Evolutionary conservation across 345 rosid species (phyloP), one percentile per base, ranked within the genome.

Genomic region (Draba incana): DNA sequence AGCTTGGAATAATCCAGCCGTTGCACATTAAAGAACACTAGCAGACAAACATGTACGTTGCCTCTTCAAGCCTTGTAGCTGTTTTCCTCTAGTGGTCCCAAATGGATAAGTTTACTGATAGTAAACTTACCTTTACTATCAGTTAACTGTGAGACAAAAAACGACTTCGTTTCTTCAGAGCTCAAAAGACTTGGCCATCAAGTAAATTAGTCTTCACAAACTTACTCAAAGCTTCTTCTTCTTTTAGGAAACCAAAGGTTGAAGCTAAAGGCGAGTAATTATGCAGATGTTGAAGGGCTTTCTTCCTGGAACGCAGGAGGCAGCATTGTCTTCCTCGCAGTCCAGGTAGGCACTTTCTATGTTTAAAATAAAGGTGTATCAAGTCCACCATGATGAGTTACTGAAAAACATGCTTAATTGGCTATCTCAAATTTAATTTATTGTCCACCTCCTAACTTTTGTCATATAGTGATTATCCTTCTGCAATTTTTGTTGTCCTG

Each of bases 271-370:
- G 54, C 5, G 50, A 48, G 53, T 48, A 8, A 0, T 46, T 9
- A 74, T 69, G 82, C 84, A 84, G 74, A 90, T 85, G 90, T 80
- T 91, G 68, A 81, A 75, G 80, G 78, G 83, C 66, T 80, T 80
- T 65, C 80, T 85, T 77, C 78, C 85, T 76, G 70, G 74, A 63
- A 71, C 63, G 35, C 79, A 28, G 77, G 83, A 82, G 14, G 62
- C 49, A 12, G 8, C 69, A 4, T 69, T 57, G 50, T 65, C 80
- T 76, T 58, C 80, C 57, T 69, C 77, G 25, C 76, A 38, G 37
- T 46, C 80, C 47, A 69, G 82, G 93, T 85, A 68, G 38, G 75
- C 67, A 69, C 57, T 62, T 68, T 47, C 72, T 54, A 5, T 61
- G 1, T 54, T 12, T 33, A 25, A 13, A 37, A n/a, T 38, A 47